phyloP scores from a whole-genome alignment of 257 asterid genomes.

The Handroanthus guayacan region DNA sequence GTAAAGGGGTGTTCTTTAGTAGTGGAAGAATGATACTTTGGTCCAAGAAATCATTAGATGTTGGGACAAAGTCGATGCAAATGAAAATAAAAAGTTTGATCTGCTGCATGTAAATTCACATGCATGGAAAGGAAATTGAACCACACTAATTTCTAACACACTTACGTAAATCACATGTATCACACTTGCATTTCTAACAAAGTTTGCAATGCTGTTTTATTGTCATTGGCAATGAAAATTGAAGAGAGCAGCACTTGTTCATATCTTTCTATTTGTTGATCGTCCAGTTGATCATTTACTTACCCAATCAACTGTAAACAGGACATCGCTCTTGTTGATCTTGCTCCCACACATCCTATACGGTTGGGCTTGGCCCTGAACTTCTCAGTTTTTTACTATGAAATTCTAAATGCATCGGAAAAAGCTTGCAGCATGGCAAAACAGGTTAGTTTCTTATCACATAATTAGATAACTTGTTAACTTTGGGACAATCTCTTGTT shows the following conservation, averaged over 20 bases:
- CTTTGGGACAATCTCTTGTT: not conserved
- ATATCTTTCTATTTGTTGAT: not conserved
- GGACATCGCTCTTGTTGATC: conserved; percentile 72
- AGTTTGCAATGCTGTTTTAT: not conserved
- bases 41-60: too few relatives aligned
- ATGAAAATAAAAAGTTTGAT: not conserved
- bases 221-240: not conserved
- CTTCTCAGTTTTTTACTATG: conserved; percentile 69
- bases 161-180: not conserved
- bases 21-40: too few relatives aligned
- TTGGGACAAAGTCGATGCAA: too few relatives aligned
- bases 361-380: conserved; percentile 75
- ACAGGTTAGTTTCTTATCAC: conserved; percentile 49
- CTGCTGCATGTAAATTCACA: not conserved
- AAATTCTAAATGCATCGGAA: conserved; percentile 67
- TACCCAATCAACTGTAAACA: conserved; percentile 31
- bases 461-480: not conserved
- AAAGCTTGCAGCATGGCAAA: conserved; percentile 78
- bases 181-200: not conserved
- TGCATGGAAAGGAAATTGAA: not conserved
- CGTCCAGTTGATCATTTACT: conserved; percentile 14
- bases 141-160: too few relatives aligned
- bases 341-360: conserved; percentile 73
- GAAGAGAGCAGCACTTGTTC: not conserved
- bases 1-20: too few relatives aligned